Conservation (phyloP, 345 rosid genomes). For the Populus simonii region DNA sequence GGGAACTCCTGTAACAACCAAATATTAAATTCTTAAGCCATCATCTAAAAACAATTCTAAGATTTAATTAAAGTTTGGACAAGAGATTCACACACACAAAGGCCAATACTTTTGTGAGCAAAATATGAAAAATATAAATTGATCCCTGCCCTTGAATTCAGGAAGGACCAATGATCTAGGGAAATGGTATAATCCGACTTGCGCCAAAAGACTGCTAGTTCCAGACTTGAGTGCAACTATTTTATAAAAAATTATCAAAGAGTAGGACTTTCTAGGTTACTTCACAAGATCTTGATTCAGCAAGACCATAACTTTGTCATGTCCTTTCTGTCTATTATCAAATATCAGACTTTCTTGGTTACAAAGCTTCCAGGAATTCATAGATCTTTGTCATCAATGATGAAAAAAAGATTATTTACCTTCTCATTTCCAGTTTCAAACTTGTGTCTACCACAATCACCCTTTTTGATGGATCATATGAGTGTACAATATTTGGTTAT, state of each 20-base stretch:
- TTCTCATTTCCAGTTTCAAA: background rate
- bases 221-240: background rate
- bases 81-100: background rate
- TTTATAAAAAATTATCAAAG: background rate
- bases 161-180: background rate
- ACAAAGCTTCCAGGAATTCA: background rate
- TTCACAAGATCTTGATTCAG: background rate
- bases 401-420: background rate
- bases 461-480: background rate
- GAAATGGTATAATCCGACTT: background rate
- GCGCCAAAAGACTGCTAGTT: background rate
- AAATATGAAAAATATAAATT: background rate
- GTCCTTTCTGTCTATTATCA: background rate
- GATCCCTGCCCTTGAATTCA: background rate
- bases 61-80: background rate
- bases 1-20: slow-evolving; percentile 16
- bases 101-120: background rate
- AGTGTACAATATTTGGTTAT: background rate
- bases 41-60: background rate
- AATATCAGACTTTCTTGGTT: background rate
- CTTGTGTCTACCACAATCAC: background rate
- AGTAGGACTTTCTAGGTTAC: background rate
- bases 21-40: background rate
- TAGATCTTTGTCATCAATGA: background rate
- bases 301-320: background rate